phyloP scores from a whole-genome alignment of 2,329 filamentous ascomycete species.

The Diaporthe vaccinii region DNA sequence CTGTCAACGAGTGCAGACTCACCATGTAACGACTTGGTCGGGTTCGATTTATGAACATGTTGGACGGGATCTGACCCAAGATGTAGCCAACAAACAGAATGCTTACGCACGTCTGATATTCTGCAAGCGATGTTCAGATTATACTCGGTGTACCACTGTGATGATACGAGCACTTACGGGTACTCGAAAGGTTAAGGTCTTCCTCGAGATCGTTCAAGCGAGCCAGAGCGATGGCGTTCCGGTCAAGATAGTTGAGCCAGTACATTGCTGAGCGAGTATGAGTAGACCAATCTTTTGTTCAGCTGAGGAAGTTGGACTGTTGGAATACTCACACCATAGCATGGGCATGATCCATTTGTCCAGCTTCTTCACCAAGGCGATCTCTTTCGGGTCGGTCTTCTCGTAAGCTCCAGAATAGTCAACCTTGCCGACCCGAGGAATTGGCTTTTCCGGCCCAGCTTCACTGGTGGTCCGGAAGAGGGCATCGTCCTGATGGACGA shows the following conservation, averaged over 20 bases:
- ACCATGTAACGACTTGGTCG: slow-evolving; percentile 59
- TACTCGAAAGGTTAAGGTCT: slow-evolving; percentile 61
- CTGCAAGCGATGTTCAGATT: not conserved
- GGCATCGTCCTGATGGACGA: slow-evolving; percentile 22
- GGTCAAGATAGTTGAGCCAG: slow-evolving; percentile 53
- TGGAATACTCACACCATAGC: slow-evolving; percentile 45
- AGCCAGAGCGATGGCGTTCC: slow-evolving; percentile 70
- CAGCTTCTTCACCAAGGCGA: slow-evolving; percentile 54
- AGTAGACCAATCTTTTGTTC: not conserved
- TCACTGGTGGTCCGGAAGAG: slow-evolving; percentile 18
- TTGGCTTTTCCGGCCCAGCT: slow-evolving; percentile 21
- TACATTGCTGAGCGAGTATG: slow-evolving; percentile 25
- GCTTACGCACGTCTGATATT: slow-evolving; percentile 63
- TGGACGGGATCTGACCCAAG: slow-evolving; percentile 45
- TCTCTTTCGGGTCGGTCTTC: slow-evolving; percentile 52
- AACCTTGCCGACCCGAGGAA: slow-evolving; percentile 15
- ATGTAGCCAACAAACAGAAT: slow-evolving; percentile 65
- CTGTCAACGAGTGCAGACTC: slow-evolving; percentile 54
- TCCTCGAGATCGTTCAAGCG: slow-evolving; percentile 66
- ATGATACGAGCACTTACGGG: slow-evolving; percentile 39
- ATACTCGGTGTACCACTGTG: not conserved
- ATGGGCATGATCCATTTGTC: slow-evolving; percentile 56
- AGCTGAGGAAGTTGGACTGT: not conserved
- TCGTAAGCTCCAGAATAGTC: slow-evolving; percentile 20
- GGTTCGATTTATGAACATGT: slow-evolving; percentile 45